A percentile compares a stretch with the other conserved stretches of the same genome.
phyloP scores from a whole-genome alignment of 75 land plant genomes.

The Cunninghamia lanceolata region DNA sequence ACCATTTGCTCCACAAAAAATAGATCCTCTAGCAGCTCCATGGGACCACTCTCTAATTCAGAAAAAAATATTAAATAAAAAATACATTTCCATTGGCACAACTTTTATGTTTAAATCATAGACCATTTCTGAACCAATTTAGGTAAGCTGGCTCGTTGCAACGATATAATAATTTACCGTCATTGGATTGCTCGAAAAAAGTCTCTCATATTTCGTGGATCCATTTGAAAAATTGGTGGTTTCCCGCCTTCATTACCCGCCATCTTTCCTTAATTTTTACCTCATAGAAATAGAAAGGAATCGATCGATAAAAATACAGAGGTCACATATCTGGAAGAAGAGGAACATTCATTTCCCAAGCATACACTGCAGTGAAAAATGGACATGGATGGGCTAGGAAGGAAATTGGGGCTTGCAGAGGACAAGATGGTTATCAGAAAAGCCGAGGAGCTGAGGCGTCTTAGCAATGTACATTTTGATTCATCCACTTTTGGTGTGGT shows the following conservation, averaged over 20 bases:
- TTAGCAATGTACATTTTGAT: slow-evolving; percentile 77
- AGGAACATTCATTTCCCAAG: neutral
- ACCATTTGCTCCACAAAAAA: too few species aligned
- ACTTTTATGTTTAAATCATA: too few species aligned
- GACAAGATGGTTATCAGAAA: slow-evolving; percentile 53
- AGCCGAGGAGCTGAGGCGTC: slow-evolving; percentile 89
- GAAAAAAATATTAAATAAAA: too few species aligned
- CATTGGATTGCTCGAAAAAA: too few species aligned
- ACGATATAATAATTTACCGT: too few species aligned
- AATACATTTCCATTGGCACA: too few species aligned
- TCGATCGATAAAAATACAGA: neutral
- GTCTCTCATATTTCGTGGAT: neutral
- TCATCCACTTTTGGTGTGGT: slow-evolving; percentile 88
- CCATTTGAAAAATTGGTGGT: neutral
- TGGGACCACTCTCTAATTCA: too few species aligned
- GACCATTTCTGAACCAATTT: too few species aligned
- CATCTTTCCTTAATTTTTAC: neutral
- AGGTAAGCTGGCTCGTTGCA: too few species aligned
- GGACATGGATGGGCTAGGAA: slow-evolving; percentile 56
- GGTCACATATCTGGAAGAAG: neutral
- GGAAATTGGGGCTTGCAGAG: slow-evolving; percentile 39
- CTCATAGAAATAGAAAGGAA: neutral
- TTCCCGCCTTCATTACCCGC: neutral
- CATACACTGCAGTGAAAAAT: slow-evolving; percentile 17
- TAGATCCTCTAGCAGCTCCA: too few species aligned